A percentile compares a stretch with the other conserved stretches of the same genome.
Conservation (phyloP, 2,329 filamentous ascomycete genomes). For the Pestalotiopsis fici region DNA sequence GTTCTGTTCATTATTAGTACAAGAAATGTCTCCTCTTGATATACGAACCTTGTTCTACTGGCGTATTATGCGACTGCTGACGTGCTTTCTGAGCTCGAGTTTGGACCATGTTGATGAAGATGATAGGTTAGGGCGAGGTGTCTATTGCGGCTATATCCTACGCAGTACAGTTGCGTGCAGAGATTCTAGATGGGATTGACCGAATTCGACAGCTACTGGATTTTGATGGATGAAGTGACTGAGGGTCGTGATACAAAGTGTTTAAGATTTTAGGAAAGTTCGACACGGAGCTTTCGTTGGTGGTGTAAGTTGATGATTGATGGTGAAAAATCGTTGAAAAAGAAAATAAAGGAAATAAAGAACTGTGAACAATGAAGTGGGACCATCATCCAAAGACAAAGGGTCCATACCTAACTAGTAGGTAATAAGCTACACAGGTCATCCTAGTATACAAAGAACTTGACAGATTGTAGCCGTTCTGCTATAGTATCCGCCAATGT, state of each 20-base stretch:
- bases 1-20: background rate
- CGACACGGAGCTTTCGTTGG: background rate
- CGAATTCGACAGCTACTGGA: background rate
- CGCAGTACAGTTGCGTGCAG: background rate
- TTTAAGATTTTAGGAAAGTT: background rate
- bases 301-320: background rate
- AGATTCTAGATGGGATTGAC: background rate
- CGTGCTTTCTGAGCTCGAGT: conserved; percentile 2
- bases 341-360: background rate
- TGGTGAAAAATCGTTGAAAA: background rate
- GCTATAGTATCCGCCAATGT: no score
- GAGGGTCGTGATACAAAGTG: background rate
- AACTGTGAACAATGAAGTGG: background rate
- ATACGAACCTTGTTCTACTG: background rate
- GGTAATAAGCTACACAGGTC: background rate
- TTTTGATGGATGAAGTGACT: background rate
- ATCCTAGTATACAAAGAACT: background rate
- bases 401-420: background rate
- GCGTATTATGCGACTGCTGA: background rate
- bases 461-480: no score
- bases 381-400: background rate
- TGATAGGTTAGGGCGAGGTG: background rate
- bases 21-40: background rate
- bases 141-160: background rate
- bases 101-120: background rate